Percentiles rank a stretch among this genome's conserved stretches.
Conservation (phyloP, 2,329 filamentous ascomycete genomes). For the Scedosporium boydii region DNA sequence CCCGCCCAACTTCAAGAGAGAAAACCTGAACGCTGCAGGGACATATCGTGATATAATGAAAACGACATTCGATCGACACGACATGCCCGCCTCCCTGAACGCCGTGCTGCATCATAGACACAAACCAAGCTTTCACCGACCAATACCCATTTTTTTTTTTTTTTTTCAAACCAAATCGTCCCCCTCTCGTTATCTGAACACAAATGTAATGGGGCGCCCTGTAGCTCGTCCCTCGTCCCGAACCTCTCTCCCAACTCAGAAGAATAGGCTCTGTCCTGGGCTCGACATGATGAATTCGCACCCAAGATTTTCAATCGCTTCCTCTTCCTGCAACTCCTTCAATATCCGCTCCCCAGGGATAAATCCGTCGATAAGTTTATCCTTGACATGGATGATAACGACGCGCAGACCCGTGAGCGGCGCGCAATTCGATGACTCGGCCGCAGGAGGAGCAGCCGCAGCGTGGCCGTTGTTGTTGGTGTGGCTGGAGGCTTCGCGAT, state of each 20-base stretch:
- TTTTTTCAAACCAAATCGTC: neutral
- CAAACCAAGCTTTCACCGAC: neutral
- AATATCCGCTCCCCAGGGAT: conserved; percentile 57
- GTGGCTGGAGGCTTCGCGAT: conserved; percentile 8
- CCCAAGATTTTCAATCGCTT: conserved; percentile 56
- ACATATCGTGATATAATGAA: neutral
- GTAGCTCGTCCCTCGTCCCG: neutral
- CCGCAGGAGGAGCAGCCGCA: neutral
- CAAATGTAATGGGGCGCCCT: no score
- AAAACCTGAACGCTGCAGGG: neutral
- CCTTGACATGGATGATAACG: conserved; percentile 91
- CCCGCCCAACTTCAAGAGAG: neutral
- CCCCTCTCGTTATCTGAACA: neutral
- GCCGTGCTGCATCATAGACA: conserved; percentile 1
- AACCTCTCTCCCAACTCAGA: conserved; percentile 23
- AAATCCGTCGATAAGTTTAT: conserved; percentile 66
- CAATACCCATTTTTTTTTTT: neutral
- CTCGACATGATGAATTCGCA: conserved; percentile 70
- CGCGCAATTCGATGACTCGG: conserved; percentile 15
- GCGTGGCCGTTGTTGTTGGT: conserved; percentile 3
- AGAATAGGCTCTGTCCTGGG: conserved; percentile 49
- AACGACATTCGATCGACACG: no score
- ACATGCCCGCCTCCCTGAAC: conserved; percentile 7
- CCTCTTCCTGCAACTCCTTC: conserved; percentile 56
- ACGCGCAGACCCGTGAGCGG: conserved; percentile 67